Evolutionary conservation across 2,329 filamentous ascomycete genomes (phyloP), one percentile per base, ranked within the genome.

Genomic region (Calycina marina): DNA sequence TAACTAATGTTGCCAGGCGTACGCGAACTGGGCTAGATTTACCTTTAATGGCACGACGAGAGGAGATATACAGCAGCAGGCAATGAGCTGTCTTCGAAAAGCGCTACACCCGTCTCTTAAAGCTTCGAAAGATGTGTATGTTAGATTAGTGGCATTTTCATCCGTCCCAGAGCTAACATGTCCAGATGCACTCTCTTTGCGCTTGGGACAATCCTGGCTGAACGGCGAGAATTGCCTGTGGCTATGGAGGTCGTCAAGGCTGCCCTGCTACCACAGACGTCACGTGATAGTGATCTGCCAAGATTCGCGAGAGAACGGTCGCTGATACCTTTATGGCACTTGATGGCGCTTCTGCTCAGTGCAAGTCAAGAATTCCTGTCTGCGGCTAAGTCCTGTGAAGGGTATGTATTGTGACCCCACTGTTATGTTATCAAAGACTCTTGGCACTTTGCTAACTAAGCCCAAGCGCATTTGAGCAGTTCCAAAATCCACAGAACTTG

Each of bases 401-500:
- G 83, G n/a, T n/a, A n/a, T n/a, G n/a, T n/a, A n/a, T n/a, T n/a
- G n/a, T n/a, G n/a, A n/a, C n/a, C n/a, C n/a, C n/a, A n/a, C n/a
- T n/a, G n/a, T n/a, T n/a, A n/a, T n/a, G n/a, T n/a, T n/a, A n/a
- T n/a, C n/a, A n/a, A n/a, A n/a, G n/a, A n/a, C n/a, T n/a, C n/a
- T n/a, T n/a, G n/a, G n/a, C n/a, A n/a, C n/a, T n/a, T n/a, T n/a
- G n/a, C n/a, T n/a, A n/a, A n/a, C n/a, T n/a, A n/a, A n/a, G n/a
- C n/a, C n/a, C n/a, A n/a, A n/a, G n/a, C 15, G 86, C 85, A 3
- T 80, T 96, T 50, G 85, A 93, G 44, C 83, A 93, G 49, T 92
- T 93, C 47, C 74, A 77, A 32, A 75, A 83, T 39, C 69, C 75
- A 0, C 56, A 68, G 1, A 64, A 79, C 5, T 64, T 88, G 0